Base-by-base conservation (phyloP, 345 rosid genomes). In the Triadica sebifera region DNA sequence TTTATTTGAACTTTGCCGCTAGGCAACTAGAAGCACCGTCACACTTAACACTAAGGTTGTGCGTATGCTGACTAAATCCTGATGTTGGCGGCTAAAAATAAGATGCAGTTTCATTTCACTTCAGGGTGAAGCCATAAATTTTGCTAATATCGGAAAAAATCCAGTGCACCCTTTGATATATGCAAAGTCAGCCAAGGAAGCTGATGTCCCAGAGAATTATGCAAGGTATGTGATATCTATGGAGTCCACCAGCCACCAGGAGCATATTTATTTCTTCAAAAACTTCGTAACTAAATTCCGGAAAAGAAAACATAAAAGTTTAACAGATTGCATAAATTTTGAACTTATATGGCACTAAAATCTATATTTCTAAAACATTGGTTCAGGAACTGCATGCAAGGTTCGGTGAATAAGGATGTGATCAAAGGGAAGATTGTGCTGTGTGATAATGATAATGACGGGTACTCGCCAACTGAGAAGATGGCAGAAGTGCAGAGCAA, bases 71-170 rank as follows among this genome's bases (percentile, higher is more conserved):
- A 29, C 1, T 29, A 1, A 29, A 29, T 29, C 2, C 2, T 29
- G 34, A 29, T 29, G 34, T 2, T 29, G 2, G 34, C 34, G 2
- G 2, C 34, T 29, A 29, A 29, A 29, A 29, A 29, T 29, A 29
- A 29, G 2, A 29, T 29, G 34, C 2, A 29, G 34, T 29, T 29
- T 2, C n/a, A n/a, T 50, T 74, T 15, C 24, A 65, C 51, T 71
- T 57, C 84, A 93, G 97, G 98, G 97, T 0, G 96, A 78, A 80
- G 91, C 82, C 72, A 91, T 91, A 85, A 85, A 87, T 74, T 93
- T 93, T 58, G 83, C 88, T 29, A 73, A 77, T 29, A 83, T 90
- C 6, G 53, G 84, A 24, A 82, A 78, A 34, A 60, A 88, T 38
- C 91, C 98, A 0, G 81, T 77, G 52, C 76, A 90, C 65, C 89